A percentile compares a stretch with the other conserved stretches of the same genome.
Conservation (phyloP, 345 rosid species). For the Murraya paniculata region DNA sequence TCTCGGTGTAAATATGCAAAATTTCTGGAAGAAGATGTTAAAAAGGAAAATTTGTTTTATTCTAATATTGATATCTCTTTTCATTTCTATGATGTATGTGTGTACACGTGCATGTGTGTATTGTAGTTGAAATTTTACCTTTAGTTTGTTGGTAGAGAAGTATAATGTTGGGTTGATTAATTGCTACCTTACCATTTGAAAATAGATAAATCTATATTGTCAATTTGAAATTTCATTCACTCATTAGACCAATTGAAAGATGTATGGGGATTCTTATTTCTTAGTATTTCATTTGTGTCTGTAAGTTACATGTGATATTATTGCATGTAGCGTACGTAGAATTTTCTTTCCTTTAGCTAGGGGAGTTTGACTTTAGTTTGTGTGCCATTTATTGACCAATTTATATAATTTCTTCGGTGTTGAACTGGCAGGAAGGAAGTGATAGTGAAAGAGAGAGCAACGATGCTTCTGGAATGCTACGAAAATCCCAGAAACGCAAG, state of each 20-base stretch:
- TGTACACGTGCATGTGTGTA: not conserved
- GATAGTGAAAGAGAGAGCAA: conserved; percentile 77
- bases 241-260: not conserved
- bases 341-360: not conserved
- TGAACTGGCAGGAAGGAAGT: conserved; percentile 61
- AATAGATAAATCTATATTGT: not conserved
- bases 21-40: not conserved
- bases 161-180: not conserved
- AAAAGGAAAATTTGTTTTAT: not conserved
- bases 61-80: conserved; percentile 1
- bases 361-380: not conserved
- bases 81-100: not conserved
- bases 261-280: not conserved
- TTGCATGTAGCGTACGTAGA: not conserved
- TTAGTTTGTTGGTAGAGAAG: not conserved
- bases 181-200: not conserved
- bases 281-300: not conserved
- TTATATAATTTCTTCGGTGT: conserved; percentile 3
- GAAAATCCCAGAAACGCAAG: conserved; percentile 60
- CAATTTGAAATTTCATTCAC: not conserved
- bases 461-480: conserved; percentile 40
- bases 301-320: not conserved
- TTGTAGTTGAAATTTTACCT: not conserved
- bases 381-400: not conserved
- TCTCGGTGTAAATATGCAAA: not conserved